Evolutionary conservation across 2,329 filamentous ascomycete genomes (phyloP).

Genomic region (Salinomyces thailandicus): DNA sequence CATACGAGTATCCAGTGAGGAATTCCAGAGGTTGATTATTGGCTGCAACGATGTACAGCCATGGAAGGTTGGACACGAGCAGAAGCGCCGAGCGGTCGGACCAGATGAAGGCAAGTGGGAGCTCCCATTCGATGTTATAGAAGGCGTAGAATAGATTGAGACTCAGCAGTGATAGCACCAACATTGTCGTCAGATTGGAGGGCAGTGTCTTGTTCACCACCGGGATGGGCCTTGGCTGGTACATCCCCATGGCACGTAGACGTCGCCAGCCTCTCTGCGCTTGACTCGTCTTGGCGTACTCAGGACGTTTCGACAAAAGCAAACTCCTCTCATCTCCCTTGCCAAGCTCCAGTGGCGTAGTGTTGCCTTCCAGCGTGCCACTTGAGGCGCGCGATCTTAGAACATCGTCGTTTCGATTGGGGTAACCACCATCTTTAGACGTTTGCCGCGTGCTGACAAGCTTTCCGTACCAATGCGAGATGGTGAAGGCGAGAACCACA

Average conservation of each 20-base stretch:
- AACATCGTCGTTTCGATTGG: too few relatives aligned
- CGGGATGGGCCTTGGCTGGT: constrained; percentile 48
- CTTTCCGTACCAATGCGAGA: constrained; percentile 26
- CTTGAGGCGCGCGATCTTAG: neutral
- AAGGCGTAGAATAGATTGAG: constrained; percentile 51
- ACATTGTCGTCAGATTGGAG: constrained; percentile 45
- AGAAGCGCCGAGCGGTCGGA: constrained; percentile 48
- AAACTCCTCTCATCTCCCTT: constrained; percentile 24
- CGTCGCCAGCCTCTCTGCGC: constrained; percentile 4
- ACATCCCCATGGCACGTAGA: constrained; percentile 33
- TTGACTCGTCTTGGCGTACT: constrained; percentile 1
- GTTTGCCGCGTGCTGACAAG: neutral
- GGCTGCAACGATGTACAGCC: constrained; percentile 53
- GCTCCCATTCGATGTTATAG: constrained; percentile 32
- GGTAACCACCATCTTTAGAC: too few relatives aligned
- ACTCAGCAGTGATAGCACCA: constrained; percentile 41
- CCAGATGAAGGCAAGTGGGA: constrained; percentile 46
- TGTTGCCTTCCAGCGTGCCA: constrained; percentile 28
- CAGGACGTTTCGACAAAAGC: constrained; percentile 17
- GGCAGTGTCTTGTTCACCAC: constrained; percentile 48
- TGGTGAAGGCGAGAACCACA: constrained; percentile 28
- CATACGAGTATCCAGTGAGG: constrained; percentile 55
- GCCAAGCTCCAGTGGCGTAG: constrained; percentile 23
- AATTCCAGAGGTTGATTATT: constrained; percentile 55
- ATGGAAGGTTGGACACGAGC: constrained; percentile 41